phyloP scores from a whole-genome alignment of 2,329 filamentous ascomycete genomes.

The Colletotrichum sp. region DNA sequence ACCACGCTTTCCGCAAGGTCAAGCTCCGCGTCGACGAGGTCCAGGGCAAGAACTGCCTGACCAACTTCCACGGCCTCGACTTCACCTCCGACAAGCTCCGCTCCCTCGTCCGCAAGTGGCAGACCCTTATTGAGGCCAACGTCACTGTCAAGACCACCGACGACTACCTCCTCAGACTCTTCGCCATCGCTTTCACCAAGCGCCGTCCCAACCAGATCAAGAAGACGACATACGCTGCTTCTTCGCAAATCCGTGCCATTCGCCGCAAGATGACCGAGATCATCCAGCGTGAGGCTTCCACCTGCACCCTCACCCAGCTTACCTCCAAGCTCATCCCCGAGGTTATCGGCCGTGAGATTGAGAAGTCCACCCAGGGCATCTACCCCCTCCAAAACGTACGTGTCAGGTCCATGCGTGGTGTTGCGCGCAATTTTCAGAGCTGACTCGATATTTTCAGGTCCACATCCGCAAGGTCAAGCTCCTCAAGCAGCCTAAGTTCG shows the following conservation, averaged over 20 bases:
- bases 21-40: conserved; percentile 99
- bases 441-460: conserved; percentile 62
- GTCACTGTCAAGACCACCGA: conserved; percentile 99
- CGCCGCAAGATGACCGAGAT: conserved; percentile 99
- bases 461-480: conserved; percentile 99
- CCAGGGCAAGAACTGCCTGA: conserved; percentile 99
- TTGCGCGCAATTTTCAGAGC: background rate
- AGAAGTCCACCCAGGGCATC: conserved; percentile 99
- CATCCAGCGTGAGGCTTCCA: conserved; percentile 93
- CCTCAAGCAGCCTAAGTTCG: conserved; percentile 98
- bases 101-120: conserved; percentile 99
- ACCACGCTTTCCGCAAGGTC: conserved; percentile 99
- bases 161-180: conserved; percentile 98
- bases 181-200: conserved; percentile 99
- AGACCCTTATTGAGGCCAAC: conserved; percentile 99
- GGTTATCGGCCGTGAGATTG: conserved; percentile 99
- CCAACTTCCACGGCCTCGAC: conserved; percentile 99
- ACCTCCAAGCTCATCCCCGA: conserved; percentile 99
- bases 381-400: conserved; percentile 98
- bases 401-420: conserved; percentile 25
- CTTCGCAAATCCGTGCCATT: conserved; percentile 96
- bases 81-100: conserved; percentile 99
- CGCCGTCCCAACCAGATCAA: conserved; percentile 99
- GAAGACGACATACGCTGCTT: conserved; percentile 99
- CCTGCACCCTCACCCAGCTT: conserved; percentile 94